phyloP scores from a whole-genome alignment of 495 filamentous ascomycete species.

The Penicillium salamii region DNA sequence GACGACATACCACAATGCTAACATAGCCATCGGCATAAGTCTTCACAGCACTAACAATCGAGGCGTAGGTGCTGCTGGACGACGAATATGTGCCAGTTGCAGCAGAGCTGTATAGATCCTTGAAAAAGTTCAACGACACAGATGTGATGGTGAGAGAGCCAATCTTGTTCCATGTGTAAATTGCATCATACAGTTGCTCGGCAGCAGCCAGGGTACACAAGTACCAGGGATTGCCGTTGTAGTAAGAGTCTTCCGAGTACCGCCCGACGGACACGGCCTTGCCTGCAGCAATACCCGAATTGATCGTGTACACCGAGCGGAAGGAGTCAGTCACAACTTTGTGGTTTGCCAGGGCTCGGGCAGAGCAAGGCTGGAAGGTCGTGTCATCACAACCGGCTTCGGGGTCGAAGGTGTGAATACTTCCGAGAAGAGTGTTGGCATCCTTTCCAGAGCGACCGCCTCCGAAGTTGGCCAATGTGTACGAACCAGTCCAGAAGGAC shows the following conservation, averaged over 20 bases:
- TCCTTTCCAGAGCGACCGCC: conserved; percentile 58
- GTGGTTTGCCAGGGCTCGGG: conserved; percentile 61
- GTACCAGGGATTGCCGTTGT: conserved; percentile 68
- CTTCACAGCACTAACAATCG: conserved; percentile 51
- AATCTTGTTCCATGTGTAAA: conserved; percentile 55
- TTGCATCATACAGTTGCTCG: conserved; percentile 63
- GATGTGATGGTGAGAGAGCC: conserved; percentile 52
- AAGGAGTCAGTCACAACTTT: conserved; percentile 63
- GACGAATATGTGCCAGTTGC: conserved; percentile 50
- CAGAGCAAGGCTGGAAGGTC: conserved; percentile 60
- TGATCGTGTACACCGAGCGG: conserved; percentile 55
- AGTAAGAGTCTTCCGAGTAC: conserved; percentile 69
- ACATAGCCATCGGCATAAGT: conserved; percentile 67
- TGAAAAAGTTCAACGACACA: conserved; percentile 56
- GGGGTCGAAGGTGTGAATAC: conserved; percentile 65
- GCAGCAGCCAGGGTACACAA: conserved; percentile 62
- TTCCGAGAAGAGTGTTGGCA: conserved; percentile 58
- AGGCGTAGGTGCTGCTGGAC: conserved; percentile 42
- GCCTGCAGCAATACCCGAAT: conserved; percentile 40
- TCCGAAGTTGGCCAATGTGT: conserved; percentile 53
- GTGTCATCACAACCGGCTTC: conserved; percentile 47
- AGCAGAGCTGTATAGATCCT: conserved; percentile 47
- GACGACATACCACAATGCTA: conserved; percentile 41
- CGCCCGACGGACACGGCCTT: conserved; percentile 63
- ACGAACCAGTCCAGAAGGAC: conserved; percentile 61